Evolutionary conservation across 1,284 basidiomycete genomes (phyloP), one percentile per base, ranked within the genome.

Genomic region (Mixia osmundae): DNA sequence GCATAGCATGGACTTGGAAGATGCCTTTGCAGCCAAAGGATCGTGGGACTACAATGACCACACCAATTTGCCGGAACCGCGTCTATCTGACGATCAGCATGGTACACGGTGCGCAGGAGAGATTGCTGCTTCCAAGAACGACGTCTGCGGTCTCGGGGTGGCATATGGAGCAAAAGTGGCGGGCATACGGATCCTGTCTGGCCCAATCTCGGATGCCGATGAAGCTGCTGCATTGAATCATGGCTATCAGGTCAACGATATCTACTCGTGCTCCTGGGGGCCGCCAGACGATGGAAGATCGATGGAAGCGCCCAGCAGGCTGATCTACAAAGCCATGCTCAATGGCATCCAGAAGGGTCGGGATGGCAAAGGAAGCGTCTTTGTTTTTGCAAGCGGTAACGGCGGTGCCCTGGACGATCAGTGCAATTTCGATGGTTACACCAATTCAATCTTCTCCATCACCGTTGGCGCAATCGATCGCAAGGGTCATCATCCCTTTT

Each of bases 391-490:
- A 1, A 87, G 83, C 40, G 91, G 91, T 1, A 99, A 97, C 54
- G 91, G 91, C 16, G 91, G 82, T 18, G 68, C 69, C 3, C 66
- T 67, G 35, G 80, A 77, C 22, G 91, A 99, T 54, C 91, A 97
- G 59, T 99, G 91, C 63, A 99, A 99, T 57, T 97, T 99, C 54
- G 91, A 97, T 49, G 91, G 91, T 5, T 99, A 97, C 57, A 99
- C 91, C 23, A 97, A 97, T 55, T 82, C 76, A 47, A 91, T 95
- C 45, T 95, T 85, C 59, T 83, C 77, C 4, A 72, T 97, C 37
- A 99, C 91, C 0, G 82, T 99, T 21, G 76, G 83, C 7, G 82
- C 91, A 0, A 66, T 94, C 40, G 89, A 97, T 52, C 70, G 76
- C 52, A 77, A 79, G 52, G 89, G 85, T 8, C 59, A 80, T 27